Percentiles rank a stretch among this genome's conserved stretches.
Evolutionary conservation across 768 basidiomycete genomes (phyloP).

Genomic region (Mycena vitilis): DNA sequence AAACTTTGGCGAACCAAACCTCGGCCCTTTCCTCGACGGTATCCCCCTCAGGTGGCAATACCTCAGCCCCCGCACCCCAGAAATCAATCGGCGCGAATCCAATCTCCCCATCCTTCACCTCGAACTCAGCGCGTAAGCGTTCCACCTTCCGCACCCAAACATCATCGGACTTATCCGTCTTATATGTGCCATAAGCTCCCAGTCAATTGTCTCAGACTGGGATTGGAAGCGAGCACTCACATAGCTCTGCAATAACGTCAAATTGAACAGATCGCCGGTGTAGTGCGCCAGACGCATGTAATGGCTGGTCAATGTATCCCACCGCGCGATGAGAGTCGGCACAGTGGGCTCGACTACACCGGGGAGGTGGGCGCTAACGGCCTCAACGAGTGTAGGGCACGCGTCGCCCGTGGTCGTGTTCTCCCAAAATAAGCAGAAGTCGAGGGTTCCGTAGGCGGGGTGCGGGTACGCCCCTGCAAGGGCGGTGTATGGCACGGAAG

Average conservation of each 20-base stretch:
- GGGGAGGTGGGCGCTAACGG: conserved; percentile 35
- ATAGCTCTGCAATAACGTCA: not conserved
- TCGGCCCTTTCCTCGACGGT: conserved; percentile 41
- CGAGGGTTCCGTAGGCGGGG: conserved; percentile 39
- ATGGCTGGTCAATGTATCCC: not conserved
- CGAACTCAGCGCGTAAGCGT: not conserved
- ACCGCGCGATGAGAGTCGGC: conserved; percentile 36
- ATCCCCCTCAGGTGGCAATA: conserved; percentile 32
- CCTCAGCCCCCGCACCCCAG: conserved; percentile 38
- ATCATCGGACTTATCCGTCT: not conserved
- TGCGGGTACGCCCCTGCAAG: conserved; percentile 42
- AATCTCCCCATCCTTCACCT: not conserved
- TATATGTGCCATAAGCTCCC: not conserved
- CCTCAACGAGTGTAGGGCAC: conserved; percentile 8
- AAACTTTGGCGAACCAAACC: conserved; percentile 36
- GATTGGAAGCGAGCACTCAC: not conserved
- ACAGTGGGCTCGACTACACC: conserved; percentile 34
- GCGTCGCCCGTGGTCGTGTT: not conserved
- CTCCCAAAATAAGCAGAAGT: conserved; percentile 39
- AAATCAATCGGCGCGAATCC: conserved; percentile 40
- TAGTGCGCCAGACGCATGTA: not conserved
- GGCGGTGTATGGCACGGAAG: conserved; percentile 28
- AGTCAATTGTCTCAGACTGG: not conserved
- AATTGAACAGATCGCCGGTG: not conserved
- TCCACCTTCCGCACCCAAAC: not conserved